Conservation (phyloP, 345 rosid genomes). For the Lumnitzera racemosa region DNA sequence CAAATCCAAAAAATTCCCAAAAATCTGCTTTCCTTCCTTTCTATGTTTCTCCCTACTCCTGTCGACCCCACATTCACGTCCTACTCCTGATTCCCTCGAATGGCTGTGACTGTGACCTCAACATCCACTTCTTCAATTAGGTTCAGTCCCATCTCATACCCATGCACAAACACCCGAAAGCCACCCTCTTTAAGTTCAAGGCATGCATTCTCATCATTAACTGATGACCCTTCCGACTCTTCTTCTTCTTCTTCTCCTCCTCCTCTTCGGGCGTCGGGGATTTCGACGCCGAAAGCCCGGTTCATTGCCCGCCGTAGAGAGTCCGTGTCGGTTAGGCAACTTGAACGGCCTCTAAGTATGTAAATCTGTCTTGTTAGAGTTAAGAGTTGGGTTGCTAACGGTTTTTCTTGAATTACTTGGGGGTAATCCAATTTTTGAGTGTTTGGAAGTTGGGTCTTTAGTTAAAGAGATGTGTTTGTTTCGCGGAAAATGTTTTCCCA, state of each 20-base stretch:
- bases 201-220: slow-evolving; percentile 9
- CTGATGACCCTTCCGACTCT: slow-evolving; percentile 9
- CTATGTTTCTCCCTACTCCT: too few species aligned
- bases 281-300: slow-evolving; percentile 53
- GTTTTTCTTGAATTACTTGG: not conserved
- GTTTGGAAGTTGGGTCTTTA: not conserved
- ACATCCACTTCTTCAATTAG: slow-evolving; percentile 13
- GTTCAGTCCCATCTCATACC: slow-evolving; percentile 18
- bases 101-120: slow-evolving; percentile 19
- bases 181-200: slow-evolving; percentile 6
- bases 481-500: too few species aligned
- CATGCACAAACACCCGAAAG: slow-evolving; percentile 13
- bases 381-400: not conserved
- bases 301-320: slow-evolving; percentile 74
- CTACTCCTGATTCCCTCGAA: not conserved
- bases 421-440: not conserved
- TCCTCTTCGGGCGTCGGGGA: slow-evolving; percentile 39
- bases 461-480: too few species aligned
- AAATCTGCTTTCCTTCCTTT: too few species aligned
- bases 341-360: slow-evolving; percentile 80
- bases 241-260: slow-evolving; percentile 11
- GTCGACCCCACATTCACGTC: too few species aligned
- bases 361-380: too few species aligned
- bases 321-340: slow-evolving; percentile 64
- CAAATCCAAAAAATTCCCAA: too few species aligned